Percentiles rank a stretch among this genome's conserved stretches.
Evolutionary conservation across 1,284 basidiomycete species (phyloP).

Genomic region (Cystobasidiaceae sp.): DNA sequence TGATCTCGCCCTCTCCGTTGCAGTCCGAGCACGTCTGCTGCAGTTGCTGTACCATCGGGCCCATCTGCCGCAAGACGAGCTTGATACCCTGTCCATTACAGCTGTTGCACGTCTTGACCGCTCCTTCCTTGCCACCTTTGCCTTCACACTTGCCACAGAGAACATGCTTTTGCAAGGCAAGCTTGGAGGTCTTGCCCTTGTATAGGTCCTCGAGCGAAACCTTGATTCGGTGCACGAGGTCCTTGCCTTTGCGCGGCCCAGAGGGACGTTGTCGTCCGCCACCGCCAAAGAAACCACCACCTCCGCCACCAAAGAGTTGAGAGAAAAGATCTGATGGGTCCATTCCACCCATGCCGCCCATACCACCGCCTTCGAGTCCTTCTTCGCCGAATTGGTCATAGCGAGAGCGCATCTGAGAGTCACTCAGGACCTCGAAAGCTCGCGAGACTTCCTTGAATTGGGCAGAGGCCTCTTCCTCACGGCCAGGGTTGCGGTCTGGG

Average conservation of each 20-base stretch:
- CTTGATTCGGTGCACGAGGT: conserved; percentile 93
- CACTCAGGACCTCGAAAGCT: conserved; percentile 83
- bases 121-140: conserved; percentile 94
- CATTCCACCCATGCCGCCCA: conserved; percentile 77
- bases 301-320: conserved; percentile 80
- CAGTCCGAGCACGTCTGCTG: conserved; percentile 94
- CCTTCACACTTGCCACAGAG: conserved; percentile 92
- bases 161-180: conserved; percentile 91
- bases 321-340: conserved; percentile 97
- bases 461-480: conserved; percentile 66
- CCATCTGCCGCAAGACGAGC: conserved; percentile 89
- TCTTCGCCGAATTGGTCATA: conserved; percentile 95
- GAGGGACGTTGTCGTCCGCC: conserved; percentile 57
- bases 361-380: conserved; percentile 66
- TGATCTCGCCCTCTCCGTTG: conserved; percentile 83
- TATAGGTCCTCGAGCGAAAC: conserved; percentile 97
- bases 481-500: conserved; percentile 77
- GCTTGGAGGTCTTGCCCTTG: conserved; percentile 96
- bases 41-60: conserved; percentile 99
- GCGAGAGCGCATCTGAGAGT: conserved; percentile 48
- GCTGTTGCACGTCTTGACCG: conserved; percentile 70
- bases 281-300: conserved; percentile 55
- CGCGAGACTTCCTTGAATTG: conserved; percentile 81
- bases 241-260: conserved; percentile 95
- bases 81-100: conserved; percentile 91